phyloP scores from a whole-genome alignment of 108 stramenopile genomes.

The Cyclotella choctawhatcheeana region DNA sequence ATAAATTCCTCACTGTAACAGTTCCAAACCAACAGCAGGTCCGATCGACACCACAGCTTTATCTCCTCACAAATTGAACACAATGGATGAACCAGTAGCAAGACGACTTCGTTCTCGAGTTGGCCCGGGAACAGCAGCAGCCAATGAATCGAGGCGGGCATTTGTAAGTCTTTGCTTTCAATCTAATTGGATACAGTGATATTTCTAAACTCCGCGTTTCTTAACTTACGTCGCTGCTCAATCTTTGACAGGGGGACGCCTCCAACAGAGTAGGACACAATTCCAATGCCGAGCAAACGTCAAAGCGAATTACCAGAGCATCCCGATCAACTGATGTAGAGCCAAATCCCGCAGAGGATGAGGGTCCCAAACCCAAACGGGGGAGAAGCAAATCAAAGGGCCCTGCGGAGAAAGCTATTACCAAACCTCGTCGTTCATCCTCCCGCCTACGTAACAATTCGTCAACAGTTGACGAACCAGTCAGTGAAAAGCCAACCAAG shows the following conservation, averaged over 20 bases:
- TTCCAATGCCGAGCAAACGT: background rate
- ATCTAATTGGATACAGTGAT: background rate
- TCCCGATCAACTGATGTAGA: slow-evolving; percentile 14
- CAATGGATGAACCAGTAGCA: slow-evolving; percentile 23
- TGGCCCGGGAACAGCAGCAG: slow-evolving; percentile 7
- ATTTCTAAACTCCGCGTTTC: background rate
- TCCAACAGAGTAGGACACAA: slow-evolving; percentile 27
- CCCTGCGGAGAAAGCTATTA: background rate
- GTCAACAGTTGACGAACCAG: background rate
- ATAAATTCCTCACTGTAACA: no score
- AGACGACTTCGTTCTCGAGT: slow-evolving; percentile 31
- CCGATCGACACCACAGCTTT: no score
- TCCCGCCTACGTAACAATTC: slow-evolving; percentile 12
- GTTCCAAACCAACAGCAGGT: no score
- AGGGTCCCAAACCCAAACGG: background rate
- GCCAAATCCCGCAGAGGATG: background rate
- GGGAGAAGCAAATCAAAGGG: background rate
- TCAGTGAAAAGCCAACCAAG: slow-evolving; percentile 11
- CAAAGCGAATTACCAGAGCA: background rate
- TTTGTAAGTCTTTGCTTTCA: slow-evolving; percentile 20
- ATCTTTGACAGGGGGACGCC: slow-evolving; percentile 36
- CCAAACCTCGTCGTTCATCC: slow-evolving; percentile 10
- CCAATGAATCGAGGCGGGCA: slow-evolving; percentile 29
- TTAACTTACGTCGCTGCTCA: background rate
- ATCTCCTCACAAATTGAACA: background rate